Evolutionary conservation across 768 basidiomycete genomes (phyloP), one percentile per base, ranked within the genome.

Genomic region (Psilocybe cubensis): DNA sequence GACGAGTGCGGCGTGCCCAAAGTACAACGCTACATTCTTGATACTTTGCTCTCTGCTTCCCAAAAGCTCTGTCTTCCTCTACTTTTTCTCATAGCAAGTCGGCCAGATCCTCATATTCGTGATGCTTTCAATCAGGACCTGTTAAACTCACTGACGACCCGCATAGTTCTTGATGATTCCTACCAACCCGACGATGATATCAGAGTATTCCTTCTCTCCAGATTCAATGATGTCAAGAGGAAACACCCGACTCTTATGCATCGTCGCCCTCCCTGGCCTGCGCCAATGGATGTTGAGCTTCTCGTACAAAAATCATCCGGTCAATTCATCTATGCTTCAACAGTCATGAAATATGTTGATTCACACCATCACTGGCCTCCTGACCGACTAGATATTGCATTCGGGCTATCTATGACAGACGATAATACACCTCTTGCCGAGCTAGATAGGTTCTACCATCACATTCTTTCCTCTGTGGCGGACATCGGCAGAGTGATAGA

Each of bases 71-170:
- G 46, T 1, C 14, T 54, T 17, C 63, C 63, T 1, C 45, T 67
- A 42, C 52, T 54, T n/a, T 57, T 69, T 31, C 56, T 69, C 7
- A 31, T 69, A 7, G 59, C 63, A 11, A 64, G 66, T 47, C 56
- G 65, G 4, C 63, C 67, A 12, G 67, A 68, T 33, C 53, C 46
- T 0, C 54, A 61, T 12, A 62, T 68, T 25, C 55, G 56, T 17
- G 40, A 57, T 8, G 38, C 50, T 3, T 68, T 68, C 33, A 58
- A 62, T 0, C 29, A 56, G 23, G 52, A 49, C 11, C 24, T 29
- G 12, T 41, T 52, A 29, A 33, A 18, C 28, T 17, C 51, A 11
- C 46, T 46, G 47, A 58, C 51, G 10, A 52, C 28, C 11, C 48
- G 41, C 5, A 51, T 47, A n/a, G 57, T 50, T n/a, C 11, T 60